Percentiles rank a stretch among this genome's conserved stretches.
phyloP scores from a whole-genome alignment of 164 flowering plant genomes.

The Macadamia tetraphylla region DNA sequence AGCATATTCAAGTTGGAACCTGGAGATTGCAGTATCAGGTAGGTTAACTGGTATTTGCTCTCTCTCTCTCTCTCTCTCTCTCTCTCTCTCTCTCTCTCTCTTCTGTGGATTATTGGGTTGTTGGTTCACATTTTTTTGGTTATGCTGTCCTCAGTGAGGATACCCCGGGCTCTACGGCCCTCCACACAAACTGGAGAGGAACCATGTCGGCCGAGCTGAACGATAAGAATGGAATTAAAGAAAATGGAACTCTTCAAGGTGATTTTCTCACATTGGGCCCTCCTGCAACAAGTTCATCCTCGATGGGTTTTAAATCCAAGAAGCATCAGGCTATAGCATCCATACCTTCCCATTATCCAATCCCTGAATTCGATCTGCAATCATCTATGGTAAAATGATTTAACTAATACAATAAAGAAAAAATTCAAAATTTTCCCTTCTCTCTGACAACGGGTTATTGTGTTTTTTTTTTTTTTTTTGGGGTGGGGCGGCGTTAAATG shows the following conservation, averaged over 20 bases:
- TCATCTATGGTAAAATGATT: conserved; percentile 5
- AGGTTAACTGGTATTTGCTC: not conserved
- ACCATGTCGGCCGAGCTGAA: conserved; percentile 1
- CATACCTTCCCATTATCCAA: not conserved
- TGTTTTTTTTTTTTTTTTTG: not conserved
- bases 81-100: too few relatives aligned
- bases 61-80: too few relatives aligned
- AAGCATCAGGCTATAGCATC: conserved; percentile 1
- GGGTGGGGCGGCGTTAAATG: not conserved
- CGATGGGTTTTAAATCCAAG: conserved; percentile 1
- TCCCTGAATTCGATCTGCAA: conserved; percentile 4
- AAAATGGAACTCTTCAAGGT: conserved; percentile 12
- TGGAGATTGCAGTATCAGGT: not conserved
- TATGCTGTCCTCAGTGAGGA: conserved; percentile 29
- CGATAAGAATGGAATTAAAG: conserved; percentile 2
- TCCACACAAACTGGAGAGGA: conserved; percentile 2
- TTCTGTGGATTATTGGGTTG: not conserved
- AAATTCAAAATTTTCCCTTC: not conserved
- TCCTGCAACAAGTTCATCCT: conserved; percentile 11
- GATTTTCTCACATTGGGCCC: conserved; percentile 25
- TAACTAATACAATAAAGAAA: not conserved
- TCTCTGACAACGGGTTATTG: not conserved
- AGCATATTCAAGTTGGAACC: conserved; percentile 27
- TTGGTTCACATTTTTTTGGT: conserved; percentile 7
- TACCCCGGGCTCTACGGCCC: not conserved